A percentile compares a stretch with the other conserved stretches of the same genome.
Evolutionary conservation across 352 stramenopile genomes (phyloP).

Genomic region (Phytophthora syringae): DNA sequence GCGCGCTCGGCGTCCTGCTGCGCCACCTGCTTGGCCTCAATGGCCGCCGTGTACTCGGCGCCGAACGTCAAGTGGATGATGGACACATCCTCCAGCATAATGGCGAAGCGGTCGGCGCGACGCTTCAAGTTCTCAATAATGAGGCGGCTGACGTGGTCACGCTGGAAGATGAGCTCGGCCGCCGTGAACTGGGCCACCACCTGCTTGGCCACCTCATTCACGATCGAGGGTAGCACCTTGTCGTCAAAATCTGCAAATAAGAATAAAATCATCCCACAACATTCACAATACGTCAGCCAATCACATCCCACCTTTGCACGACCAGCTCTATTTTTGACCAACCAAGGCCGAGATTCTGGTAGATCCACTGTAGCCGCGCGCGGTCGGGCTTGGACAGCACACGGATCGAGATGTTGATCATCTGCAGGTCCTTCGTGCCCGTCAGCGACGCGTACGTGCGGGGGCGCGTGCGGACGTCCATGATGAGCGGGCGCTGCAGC

Average conservation of each 20-base stretch:
- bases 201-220: slow-evolving; percentile 99
- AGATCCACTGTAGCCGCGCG: slow-evolving; percentile 95
- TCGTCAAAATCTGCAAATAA: slow-evolving; percentile 99
- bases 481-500: slow-evolving; percentile 97
- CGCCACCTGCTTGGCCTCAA: slow-evolving; percentile 99
- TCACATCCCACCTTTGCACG: no score
- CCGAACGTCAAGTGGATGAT: slow-evolving; percentile 99
- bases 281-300: not conserved
- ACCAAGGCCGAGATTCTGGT: slow-evolving; percentile 94
- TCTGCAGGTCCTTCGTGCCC: slow-evolving; percentile 98
- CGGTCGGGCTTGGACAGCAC: slow-evolving; percentile 97
- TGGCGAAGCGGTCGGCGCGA: slow-evolving; percentile 92
- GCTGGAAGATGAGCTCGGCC: slow-evolving; percentile 98
- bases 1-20: slow-evolving; percentile 99
- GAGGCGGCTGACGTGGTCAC: slow-evolving; percentile 95
- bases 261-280: no score
- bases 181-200: slow-evolving; percentile 99
- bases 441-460: slow-evolving; percentile 93
- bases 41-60: slow-evolving; percentile 98
- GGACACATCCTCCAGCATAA: slow-evolving; percentile 97
- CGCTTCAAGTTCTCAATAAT: slow-evolving; percentile 94
- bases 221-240: slow-evolving; percentile 97
- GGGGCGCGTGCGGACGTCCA: slow-evolving; percentile 93
- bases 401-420: slow-evolving; percentile 99
- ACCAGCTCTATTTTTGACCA: not conserved